These are phyloP conservation scores for Vitis amurensis DNA, from an alignment of 164 flowering plant genomes.

Conservation along the genomic window DNA sequence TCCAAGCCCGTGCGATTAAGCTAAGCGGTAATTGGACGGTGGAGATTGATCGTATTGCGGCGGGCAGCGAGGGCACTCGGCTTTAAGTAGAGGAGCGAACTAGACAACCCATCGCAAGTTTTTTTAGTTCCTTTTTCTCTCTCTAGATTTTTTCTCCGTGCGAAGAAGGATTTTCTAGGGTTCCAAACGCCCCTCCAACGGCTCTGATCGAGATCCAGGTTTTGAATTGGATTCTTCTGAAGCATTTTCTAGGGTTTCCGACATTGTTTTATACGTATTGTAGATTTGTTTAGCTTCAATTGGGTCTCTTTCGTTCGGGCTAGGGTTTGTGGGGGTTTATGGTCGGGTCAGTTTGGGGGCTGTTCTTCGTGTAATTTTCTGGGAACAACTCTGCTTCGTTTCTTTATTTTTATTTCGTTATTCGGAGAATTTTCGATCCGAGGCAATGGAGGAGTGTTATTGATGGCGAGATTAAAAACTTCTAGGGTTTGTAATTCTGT, in stretches of 20 bases:
- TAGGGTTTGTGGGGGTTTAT: constrained; percentile 19
- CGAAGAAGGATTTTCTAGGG: constrained; percentile 15
- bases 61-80: constrained; percentile 8
- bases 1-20: constrained; percentile 8
- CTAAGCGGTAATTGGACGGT: constrained; percentile 6
- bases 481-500: constrained; percentile 1
- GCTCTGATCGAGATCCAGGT: constrained; percentile 31
- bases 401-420: neutral
- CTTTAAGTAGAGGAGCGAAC: constrained; percentile 29
- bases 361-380: neutral
- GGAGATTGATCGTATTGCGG: constrained; percentile 7
- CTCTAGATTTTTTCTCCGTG: neutral
- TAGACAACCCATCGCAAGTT: neutral
- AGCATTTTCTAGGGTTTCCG: constrained; percentile 23
- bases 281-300: constrained; percentile 13
- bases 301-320: constrained; percentile 13
- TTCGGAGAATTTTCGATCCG: neutral
- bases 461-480: neutral
- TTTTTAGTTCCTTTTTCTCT: neutral
- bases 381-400: too few species aligned
- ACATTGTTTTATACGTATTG: constrained; percentile 8
- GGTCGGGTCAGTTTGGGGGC: neutral
- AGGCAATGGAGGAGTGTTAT: neutral
- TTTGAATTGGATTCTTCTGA: constrained; percentile 27
- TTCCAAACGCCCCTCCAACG: constrained; percentile 12